phyloP scores from a whole-genome alignment of 257 asterid genomes.

The Apocynum venetum region DNA sequence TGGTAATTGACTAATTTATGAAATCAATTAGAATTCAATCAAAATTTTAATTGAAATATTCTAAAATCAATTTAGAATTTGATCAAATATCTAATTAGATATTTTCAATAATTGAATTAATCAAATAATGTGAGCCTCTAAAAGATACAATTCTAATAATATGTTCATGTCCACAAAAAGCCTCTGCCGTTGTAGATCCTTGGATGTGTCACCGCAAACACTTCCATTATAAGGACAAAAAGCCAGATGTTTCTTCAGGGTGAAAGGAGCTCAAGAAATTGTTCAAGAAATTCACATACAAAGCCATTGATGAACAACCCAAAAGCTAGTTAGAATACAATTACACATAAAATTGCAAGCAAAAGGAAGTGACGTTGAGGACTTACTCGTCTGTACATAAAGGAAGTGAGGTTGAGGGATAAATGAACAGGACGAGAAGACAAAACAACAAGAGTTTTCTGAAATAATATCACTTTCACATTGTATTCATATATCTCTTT shows the following conservation, averaged over 20 bases:
- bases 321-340: not conserved
- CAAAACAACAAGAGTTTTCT: constrained; percentile 24
- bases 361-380: not conserved
- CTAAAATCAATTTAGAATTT: no score
- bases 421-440: constrained; percentile 43
- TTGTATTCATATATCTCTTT: no score
- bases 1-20: no score
- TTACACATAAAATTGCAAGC: not conserved
- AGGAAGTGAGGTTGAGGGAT: constrained; percentile 58
- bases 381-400: constrained; percentile 77
- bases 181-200: constrained; percentile 55
- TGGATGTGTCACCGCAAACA: constrained; percentile 55
- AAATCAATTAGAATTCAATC: no score
- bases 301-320: constrained; percentile 9
- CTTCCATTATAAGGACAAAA: constrained; percentile 81
- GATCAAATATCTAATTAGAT: no score
- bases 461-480: not conserved
- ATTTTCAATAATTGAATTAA: no score
- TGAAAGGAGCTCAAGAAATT: constrained; percentile 60
- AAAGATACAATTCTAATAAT: not conserved
- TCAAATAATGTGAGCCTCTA: no score
- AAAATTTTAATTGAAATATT: no score
- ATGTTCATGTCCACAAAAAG: constrained; percentile 62
- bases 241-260: constrained; percentile 36
- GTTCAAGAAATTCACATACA: constrained; percentile 13